phyloP scores from a whole-genome alignment of 2,329 filamentous ascomycete species.

The Xylariaceae sp. region DNA sequence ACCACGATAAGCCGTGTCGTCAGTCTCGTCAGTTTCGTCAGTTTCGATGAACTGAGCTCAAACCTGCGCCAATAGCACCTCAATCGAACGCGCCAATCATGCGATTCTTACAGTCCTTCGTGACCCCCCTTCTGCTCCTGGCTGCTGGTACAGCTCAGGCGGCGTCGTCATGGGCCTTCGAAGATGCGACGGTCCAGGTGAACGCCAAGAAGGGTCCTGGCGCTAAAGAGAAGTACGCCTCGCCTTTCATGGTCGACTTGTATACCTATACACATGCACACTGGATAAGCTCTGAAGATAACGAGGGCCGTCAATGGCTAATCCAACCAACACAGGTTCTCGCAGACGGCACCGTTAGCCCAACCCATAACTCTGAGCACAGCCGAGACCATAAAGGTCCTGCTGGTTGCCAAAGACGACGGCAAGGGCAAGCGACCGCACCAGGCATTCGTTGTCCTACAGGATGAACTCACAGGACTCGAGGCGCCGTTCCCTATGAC shows the following conservation, averaged over 20 bases:
- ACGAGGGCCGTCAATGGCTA: constrained; percentile 1
- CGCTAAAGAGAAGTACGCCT: constrained; percentile 60
- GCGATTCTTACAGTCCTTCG: constrained; percentile 38
- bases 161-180: constrained; percentile 63
- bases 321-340: constrained; percentile 44
- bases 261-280: neutral
- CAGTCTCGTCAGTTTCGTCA: neutral
- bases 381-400: constrained; percentile 72
- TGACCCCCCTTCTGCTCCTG: constrained; percentile 41
- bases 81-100: constrained; percentile 27
- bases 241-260: neutral
- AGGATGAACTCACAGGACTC: constrained; percentile 66
- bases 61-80: constrained; percentile 8
- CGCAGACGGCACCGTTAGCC: constrained; percentile 52
- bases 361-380: constrained; percentile 60
- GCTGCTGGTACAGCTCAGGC: constrained; percentile 47
- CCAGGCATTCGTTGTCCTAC: constrained; percentile 84
- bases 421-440: constrained; percentile 78
- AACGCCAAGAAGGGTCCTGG: constrained; percentile 57
- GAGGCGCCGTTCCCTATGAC: constrained; percentile 82
- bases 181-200: constrained; percentile 64
- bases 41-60: constrained; percentile 14
- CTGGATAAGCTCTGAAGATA: neutral
- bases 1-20: constrained; percentile 1
- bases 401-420: constrained; percentile 74